Evolutionary conservation across 768 basidiomycete species (phyloP).

Genomic region (Phanerochaete sordida): DNA sequence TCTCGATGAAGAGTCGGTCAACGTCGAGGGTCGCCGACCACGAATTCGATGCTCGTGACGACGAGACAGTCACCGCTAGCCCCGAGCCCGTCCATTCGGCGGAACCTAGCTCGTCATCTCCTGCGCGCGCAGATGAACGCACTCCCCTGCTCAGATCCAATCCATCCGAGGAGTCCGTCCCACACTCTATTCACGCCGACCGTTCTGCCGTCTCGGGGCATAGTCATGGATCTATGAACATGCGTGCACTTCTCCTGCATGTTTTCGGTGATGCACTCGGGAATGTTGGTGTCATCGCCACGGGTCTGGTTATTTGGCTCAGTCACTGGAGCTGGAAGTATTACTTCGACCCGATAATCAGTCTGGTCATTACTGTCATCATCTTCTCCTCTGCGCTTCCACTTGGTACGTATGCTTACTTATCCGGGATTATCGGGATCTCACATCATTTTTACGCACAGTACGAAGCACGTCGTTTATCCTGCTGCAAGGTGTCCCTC

Average conservation of each 20-base stretch:
- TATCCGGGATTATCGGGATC: not conserved
- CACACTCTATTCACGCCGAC: constrained; percentile 11
- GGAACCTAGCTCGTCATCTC: not conserved
- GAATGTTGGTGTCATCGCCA: constrained; percentile 95
- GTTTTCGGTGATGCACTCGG: constrained; percentile 97
- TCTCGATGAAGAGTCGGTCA: constrained; percentile 18
- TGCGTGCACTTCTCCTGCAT: constrained; percentile 93
- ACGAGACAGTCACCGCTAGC: not conserved
- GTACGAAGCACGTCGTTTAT: constrained; percentile 93
- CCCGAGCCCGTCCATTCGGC: not conserved
- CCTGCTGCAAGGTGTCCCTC: constrained; percentile 90
- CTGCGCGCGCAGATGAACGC: constrained; percentile 11
- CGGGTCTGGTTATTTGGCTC: constrained; percentile 93
- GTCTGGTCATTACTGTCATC: constrained; percentile 90
- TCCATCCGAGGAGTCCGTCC: constrained; percentile 7
- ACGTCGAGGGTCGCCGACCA: constrained; percentile 18
- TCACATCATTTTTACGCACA: constrained; percentile 27
- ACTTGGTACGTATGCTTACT: constrained; percentile 49
- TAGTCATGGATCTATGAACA: constrained; percentile 84
- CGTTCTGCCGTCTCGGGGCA: constrained; percentile 23
- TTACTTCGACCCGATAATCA: constrained; percentile 92
- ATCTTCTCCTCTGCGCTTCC: constrained; percentile 96
- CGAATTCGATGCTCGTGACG: constrained; percentile 7
- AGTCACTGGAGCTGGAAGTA: constrained; percentile 81
- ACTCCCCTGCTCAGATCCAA: constrained; percentile 19